Evolutionary conservation across 768 basidiomycete genomes (phyloP).

Genomic region (Auricularia sp.): DNA sequence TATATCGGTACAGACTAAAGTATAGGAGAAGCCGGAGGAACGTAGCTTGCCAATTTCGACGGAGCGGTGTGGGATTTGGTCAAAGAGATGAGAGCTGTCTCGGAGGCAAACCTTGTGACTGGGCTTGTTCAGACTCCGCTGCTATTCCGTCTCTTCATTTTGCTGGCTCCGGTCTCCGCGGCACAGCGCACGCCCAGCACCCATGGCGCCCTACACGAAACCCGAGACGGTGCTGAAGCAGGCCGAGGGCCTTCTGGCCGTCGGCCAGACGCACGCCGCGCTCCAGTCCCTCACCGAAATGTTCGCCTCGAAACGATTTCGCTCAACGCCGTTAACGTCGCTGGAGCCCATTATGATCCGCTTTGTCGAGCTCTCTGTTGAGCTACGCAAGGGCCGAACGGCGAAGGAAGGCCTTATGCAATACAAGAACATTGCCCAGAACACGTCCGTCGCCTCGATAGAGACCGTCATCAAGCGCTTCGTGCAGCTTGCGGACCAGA

Average conservation of each 20-base stretch:
- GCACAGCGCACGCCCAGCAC: slow-evolving; percentile 1
- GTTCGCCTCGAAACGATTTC: slow-evolving; percentile 89
- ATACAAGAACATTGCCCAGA: slow-evolving; percentile 97
- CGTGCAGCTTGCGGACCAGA: slow-evolving; percentile 67
- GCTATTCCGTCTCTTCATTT: no score
- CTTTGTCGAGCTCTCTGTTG: slow-evolving; percentile 93
- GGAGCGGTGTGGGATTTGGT: no score
- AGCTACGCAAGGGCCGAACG: slow-evolving; percentile 85
- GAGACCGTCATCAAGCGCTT: slow-evolving; percentile 86
- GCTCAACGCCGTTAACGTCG: slow-evolving; percentile 75
- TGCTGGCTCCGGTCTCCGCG: neutral
- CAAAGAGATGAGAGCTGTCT: no score
- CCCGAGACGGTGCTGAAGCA: slow-evolving; percentile 87
- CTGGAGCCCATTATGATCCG: slow-evolving; percentile 94
- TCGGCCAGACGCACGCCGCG: slow-evolving; percentile 83
- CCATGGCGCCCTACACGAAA: slow-evolving; percentile 84
- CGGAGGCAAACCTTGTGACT: no score
- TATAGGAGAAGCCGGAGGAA: no score
- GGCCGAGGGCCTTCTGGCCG: slow-evolving; percentile 88
- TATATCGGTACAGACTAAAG: no score
- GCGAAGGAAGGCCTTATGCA: slow-evolving; percentile 95
- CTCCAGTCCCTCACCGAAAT: slow-evolving; percentile 86
- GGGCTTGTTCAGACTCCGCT: no score
- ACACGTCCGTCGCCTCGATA: slow-evolving; percentile 81
- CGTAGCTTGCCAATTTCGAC: no score